Evolutionary conservation across 805 yeast genomes (phyloP), one percentile per base, ranked within the genome.

Genomic region (Vanderwaltozyma yarrowii): DNA sequence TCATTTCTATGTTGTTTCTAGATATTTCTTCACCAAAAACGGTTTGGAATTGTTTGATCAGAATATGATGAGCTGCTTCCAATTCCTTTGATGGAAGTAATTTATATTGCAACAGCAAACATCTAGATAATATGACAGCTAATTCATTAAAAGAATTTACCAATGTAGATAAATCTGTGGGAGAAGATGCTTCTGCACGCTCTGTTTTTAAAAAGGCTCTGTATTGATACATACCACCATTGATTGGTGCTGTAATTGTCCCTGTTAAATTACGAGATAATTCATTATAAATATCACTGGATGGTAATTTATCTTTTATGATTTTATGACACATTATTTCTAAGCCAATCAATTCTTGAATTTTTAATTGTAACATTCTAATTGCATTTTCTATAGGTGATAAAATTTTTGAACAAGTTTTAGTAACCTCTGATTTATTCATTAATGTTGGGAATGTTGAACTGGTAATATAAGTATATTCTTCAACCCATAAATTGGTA

Each of bases 181-280:
- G 49, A 10, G 52, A 49, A 20, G 50, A 49, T 19, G 54, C 50
- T 7, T 57, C 60, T 35, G 67, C 70, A 2, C 17, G 12, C 2
- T 35, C 31, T 1, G 50, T 42, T 27, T 57, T 59, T 53, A 82
- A 74, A 54, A 86, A 84, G 2, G 72, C 72, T 39, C 88, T 69
- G 60, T 82, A 86, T 54, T 81, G 86, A 2, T 85, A 83, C 45
- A 86, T 83, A 41, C 96, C 96, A 26, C 96, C 96, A 55, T 86
- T 86, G 5, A 86, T 89, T 3, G 95, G 95, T 0, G 95, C 76
- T 55, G 85, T 94, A 38, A 87, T 88, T 0, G 95, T 83, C 31
- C 95, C 95, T 3, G 85, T 73, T 39, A 80, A 63, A 50, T 75
- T 76, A 58, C 89, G 67, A 5, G 88, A 77, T 43, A 82, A 61